Evolutionary conservation across 768 basidiomycete genomes (phyloP), one percentile per base, ranked within the genome.

Genomic region (Suillus discolor): DNA sequence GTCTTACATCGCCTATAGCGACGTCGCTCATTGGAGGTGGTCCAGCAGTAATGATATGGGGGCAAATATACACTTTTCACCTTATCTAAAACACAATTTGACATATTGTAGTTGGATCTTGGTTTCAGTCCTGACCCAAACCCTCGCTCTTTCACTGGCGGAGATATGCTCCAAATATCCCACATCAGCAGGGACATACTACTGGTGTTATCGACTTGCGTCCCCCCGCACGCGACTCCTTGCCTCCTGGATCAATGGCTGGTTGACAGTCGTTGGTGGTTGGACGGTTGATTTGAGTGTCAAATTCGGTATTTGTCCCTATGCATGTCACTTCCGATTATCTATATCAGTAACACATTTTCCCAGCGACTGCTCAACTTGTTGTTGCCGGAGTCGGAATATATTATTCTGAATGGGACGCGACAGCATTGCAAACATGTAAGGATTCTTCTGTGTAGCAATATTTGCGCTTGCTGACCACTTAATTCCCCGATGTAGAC

Each of bases 211-310:
- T 68, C 82, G 85, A 57, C 78, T 90, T 11, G 83, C 86, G 0
- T 81, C 87, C 4, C 84, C 87, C 0, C 79, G 77, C 59, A 82
- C 80, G 64, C 79, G 84, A 62, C 75, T 88, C 6, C 69, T 88
- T 11, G 74, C 84, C 3, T 87, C 85, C 18, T 90, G 89, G 85
- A 84, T 90, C 57, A 86, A 87, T 64, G 89, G 89, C 9, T 91
- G 89, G 89, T 75, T 90, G 20, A 87, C 85, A 2, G 79, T 89
- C 70, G 87, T 88, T 34, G 89, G 89, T 31, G 86, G 89, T 16
- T 90, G 89, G 88, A 90, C 85, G 0, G 81, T 87, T 64, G 84
- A 86, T 23, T 70, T 89, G 42, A 88, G 87, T 12, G 88, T 88
- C 7, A 87, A 84, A 4, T 90, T 90, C 70, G 87, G 86, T 74